phyloP scores from a whole-genome alignment of 495 filamentous ascomycete genomes.

The Eremomyces bilateralis region DNA sequence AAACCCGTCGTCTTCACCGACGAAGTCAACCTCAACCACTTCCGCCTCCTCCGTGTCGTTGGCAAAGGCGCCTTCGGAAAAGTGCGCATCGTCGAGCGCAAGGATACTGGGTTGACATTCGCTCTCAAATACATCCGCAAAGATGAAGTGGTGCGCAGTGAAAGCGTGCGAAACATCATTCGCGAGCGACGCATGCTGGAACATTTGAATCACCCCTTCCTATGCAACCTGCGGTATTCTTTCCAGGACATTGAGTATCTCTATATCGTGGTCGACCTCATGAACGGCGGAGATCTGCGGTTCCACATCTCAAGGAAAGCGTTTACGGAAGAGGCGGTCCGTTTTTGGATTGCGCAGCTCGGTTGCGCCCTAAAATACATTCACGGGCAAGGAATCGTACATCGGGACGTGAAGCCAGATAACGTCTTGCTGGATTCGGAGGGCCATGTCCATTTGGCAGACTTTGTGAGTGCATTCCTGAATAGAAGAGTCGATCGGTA shows the following conservation, averaged over 20 bases:
- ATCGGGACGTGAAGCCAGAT: conserved; percentile 92
- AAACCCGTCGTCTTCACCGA: conserved; percentile 83
- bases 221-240: conserved; percentile 96
- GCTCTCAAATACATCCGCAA: conserved; percentile 96
- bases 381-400: conserved; percentile 80
- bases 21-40: conserved; percentile 98
- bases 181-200: conserved; percentile 94
- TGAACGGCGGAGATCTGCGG: conserved; percentile 91
- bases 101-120: conserved; percentile 84
- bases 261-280: conserved; percentile 92
- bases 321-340: conserved; percentile 90
- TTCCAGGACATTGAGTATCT: conserved; percentile 99
- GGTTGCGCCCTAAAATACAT: conserved; percentile 85
- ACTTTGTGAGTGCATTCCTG: conserved; percentile 49
- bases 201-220: conserved; percentile 90
- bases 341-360: conserved; percentile 90
- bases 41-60: conserved; percentile 82
- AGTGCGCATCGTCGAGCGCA: conserved; percentile 92
- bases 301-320: conserved; percentile 97
- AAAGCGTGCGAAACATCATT: conserved; percentile 95
- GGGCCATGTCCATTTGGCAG: conserved; percentile 91
- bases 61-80: conserved; percentile 97
- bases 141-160: conserved; percentile 98
- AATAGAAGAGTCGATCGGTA: conserved; percentile 5
- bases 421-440: conserved; percentile 87